Percentiles rank a stretch among this genome's conserved stretches.
These are phyloP conservation scores for Entonaema liquescens DNA, from an alignment of 495 filamentous ascomycete genomes.

Conservation along the genomic window DNA sequence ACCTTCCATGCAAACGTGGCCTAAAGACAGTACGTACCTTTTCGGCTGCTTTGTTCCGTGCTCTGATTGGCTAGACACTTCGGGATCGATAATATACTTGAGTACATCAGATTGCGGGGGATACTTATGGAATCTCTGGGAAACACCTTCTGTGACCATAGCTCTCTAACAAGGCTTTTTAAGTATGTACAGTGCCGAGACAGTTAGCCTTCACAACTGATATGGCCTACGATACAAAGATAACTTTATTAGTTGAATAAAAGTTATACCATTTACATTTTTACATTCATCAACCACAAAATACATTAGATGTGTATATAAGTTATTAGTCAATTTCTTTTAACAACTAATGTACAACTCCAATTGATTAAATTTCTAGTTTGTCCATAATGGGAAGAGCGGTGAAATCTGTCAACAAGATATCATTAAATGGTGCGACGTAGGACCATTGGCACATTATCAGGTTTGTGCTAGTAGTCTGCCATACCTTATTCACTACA, in stretches of 20 bases:
- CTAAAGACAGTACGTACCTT: constrained; percentile 44
- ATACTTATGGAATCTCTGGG: constrained; percentile 33
- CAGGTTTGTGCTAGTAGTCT: neutral
- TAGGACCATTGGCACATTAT: constrained; percentile 13
- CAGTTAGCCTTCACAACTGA: neutral
- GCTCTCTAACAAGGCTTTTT: constrained; percentile 4
- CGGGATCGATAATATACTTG: constrained; percentile 17
- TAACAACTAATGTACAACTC: neutral
- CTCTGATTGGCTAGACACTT: constrained; percentile 36
- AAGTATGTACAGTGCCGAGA: neutral
- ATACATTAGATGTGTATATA: neutral
- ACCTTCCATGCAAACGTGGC: constrained; percentile 42
- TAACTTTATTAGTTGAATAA: no score
- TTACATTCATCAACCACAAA: neutral
- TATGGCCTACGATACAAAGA: no score
- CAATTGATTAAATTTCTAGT: neutral
- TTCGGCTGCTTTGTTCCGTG: constrained; percentile 22
- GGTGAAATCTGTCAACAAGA: constrained; percentile 36
- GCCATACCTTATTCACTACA: neutral
- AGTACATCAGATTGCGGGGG: constrained; percentile 35
- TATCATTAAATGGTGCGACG: constrained; percentile 23
- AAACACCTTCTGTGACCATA: constrained; percentile 7
- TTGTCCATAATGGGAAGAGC: constrained; percentile 3
- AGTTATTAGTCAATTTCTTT: neutral
- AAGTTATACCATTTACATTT: neutral